Conservation (phyloP, 2,329 filamentous ascomycete genomes). For the Nannizziopsis barbatae region DNA sequence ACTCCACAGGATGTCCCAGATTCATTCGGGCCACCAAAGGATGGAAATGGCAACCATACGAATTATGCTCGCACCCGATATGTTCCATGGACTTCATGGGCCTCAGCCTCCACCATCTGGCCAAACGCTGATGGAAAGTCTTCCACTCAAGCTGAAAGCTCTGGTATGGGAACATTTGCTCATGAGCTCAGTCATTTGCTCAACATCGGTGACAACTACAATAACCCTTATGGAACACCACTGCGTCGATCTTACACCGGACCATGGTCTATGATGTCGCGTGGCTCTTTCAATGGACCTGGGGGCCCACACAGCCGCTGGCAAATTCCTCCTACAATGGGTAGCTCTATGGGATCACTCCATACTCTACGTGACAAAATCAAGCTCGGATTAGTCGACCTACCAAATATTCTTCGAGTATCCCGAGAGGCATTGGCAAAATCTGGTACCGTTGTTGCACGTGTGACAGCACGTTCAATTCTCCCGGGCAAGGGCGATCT, state of each 20-base stretch:
- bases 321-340: slow-evolving; percentile 13
- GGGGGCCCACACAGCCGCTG: slow-evolving; percentile 16
- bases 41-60: slow-evolving; percentile 4
- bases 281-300: slow-evolving; percentile 16
- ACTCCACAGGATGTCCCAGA: slow-evolving; percentile 12
- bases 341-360: slow-evolving; percentile 14
- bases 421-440: slow-evolving; percentile 14
- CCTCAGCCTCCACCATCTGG: slow-evolving; percentile 15
- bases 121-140: slow-evolving; percentile 15
- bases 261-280: slow-evolving; percentile 17
- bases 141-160: slow-evolving; percentile 16
- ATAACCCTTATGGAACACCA: slow-evolving; percentile 15
- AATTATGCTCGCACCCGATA: slow-evolving; percentile 15
- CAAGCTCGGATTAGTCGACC: slow-evolving; percentile 10
- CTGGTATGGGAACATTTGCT: slow-evolving; percentile 15
- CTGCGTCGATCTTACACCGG: slow-evolving; percentile 13
- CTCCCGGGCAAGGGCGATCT: slow-evolving; percentile 9
- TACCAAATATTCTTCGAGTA: slow-evolving; percentile 9
- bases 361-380: slow-evolving; percentile 16
- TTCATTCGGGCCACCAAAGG: slow-evolving; percentile 12
- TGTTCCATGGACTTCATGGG: slow-evolving; percentile 16
- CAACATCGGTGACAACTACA: slow-evolving; percentile 17
- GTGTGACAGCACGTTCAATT: slow-evolving; percentile 13
- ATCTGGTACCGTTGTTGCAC: slow-evolving; percentile 13
- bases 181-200: slow-evolving; percentile 18